These are phyloP conservation scores for Solanum tarapatanum DNA, from an alignment of 257 asterid species.

Conservation along the genomic window DNA sequence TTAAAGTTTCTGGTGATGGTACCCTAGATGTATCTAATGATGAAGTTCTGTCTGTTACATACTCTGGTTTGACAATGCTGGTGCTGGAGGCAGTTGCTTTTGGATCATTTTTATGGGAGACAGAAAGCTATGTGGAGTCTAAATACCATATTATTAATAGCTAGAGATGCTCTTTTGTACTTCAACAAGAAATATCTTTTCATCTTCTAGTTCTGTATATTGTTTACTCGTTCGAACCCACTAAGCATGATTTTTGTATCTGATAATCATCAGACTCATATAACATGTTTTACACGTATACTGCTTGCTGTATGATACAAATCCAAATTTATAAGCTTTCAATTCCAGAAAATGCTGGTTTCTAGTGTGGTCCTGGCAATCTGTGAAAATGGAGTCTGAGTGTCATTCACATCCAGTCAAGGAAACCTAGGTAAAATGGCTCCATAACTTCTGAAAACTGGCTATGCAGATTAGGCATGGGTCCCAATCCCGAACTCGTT, in stretches of 20 bases:
- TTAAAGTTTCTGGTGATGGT: slow-evolving; percentile 54
- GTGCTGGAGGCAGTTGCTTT: slow-evolving; percentile 84
- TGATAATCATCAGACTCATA: neutral
- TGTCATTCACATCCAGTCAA: neutral
- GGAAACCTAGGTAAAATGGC: neutral
- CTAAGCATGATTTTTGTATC: neutral
- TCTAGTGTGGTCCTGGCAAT: slow-evolving; percentile 41
- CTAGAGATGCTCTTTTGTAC: slow-evolving; percentile 13
- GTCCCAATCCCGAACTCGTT: neutral
- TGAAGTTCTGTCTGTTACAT: slow-evolving; percentile 51
- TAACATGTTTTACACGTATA: neutral
- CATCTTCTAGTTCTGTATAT: neutral
- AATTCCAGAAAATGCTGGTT: slow-evolving; percentile 5
- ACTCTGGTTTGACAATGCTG: slow-evolving; percentile 68
- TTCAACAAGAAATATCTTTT: neutral
- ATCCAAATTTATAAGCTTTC: neutral
- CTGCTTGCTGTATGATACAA: neutral
- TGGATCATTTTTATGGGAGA: slow-evolving; percentile 85
- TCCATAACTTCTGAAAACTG: neutral
- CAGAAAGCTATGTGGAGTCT: slow-evolving; percentile 63
- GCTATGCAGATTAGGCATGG: neutral
- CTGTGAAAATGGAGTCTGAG: slow-evolving; percentile 34
- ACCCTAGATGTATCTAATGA: slow-evolving; percentile 54
- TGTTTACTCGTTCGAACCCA: neutral
- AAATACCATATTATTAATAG: slow-evolving; percentile 55